These are phyloP conservation scores for Neobulgaria alba DNA, from an alignment of 2,329 filamentous ascomycete species.

Conservation along the genomic window DNA sequence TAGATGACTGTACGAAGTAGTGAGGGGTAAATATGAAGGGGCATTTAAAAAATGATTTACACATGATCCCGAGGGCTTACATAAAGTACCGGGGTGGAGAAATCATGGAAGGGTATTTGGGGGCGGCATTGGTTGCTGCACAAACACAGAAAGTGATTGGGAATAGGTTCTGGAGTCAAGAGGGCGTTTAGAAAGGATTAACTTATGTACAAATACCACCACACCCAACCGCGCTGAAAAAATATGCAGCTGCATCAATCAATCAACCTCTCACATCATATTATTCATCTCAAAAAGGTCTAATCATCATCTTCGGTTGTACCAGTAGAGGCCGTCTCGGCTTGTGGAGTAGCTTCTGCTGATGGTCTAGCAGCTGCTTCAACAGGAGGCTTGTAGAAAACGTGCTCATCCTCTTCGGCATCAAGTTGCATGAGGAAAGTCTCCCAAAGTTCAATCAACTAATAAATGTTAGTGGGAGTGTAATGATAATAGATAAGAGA, in stretches of 20 bases:
- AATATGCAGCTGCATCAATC: too few species aligned
- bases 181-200: conserved; percentile 13
- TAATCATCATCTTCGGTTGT: conserved; percentile 14
- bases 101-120: too few species aligned
- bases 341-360: conserved; percentile 16
- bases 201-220: conserved; percentile 28
- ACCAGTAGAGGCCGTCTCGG: conserved; percentile 37
- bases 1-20: not conserved
- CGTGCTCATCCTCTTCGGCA: conserved; percentile 75
- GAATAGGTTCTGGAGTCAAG: conserved; percentile 3
- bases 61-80: too few species aligned
- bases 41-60: too few species aligned
- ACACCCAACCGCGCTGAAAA: not conserved
- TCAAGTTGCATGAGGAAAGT: conserved; percentile 96
- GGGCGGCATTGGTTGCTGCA: too few species aligned
- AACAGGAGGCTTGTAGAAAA: conserved; percentile 57
- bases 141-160: too few species aligned
- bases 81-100: too few species aligned
- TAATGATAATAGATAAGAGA: not conserved
- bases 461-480: not conserved
- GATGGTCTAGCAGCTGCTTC: conserved; percentile 38
- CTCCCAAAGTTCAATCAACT: conserved; percentile 87
- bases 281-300: too few species aligned
- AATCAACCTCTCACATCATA: not conserved
- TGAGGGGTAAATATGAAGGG: too few species aligned